Percentiles rank a stretch among this genome's conserved stretches.
Conservation (phyloP, 371 early-diverging fungal genomes). For the Haplosporangium sp. region DNA sequence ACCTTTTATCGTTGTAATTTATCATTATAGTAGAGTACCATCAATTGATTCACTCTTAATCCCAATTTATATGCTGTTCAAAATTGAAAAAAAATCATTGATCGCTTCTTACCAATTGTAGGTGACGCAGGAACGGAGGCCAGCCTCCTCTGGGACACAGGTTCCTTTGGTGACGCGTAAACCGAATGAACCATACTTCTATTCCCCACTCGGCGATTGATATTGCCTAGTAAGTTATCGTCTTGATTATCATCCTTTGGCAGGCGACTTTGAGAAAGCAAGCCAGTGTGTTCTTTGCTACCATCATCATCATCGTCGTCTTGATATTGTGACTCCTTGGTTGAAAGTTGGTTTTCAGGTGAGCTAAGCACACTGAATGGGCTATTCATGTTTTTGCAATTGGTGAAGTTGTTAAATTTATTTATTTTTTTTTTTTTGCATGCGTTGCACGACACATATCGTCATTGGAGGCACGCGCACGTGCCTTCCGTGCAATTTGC, state of each 20-base stretch:
- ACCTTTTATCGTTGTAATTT: background rate
- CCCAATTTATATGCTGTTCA: background rate
- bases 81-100: background rate
- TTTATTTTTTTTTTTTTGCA: too few relatives aligned
- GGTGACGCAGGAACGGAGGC: constrained; percentile 31
- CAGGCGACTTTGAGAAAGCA: constrained; percentile 7
- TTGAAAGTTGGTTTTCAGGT: background rate
- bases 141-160: constrained; percentile 18
- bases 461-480: background rate
- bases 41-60: background rate
- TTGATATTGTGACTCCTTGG: background rate
- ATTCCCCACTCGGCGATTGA: constrained; percentile 18
- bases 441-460: background rate
- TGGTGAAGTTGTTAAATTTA: background rate
- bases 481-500: background rate
- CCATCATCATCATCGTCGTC: constrained; percentile 33
- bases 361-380: constrained; percentile 10
- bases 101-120: constrained; percentile 4
- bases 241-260: background rate
- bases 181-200: constrained; percentile 35
- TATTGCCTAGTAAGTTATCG: background rate
- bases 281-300: constrained; percentile 28
- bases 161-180: constrained; percentile 29
- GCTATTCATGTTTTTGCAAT: constrained; percentile 7
- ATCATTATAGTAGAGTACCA: background rate